Percentiles rank a stretch among this genome's conserved stretches.
Conservation (phyloP, 2,329 filamentous ascomycete species). For the Beauveria brongniartii region DNA sequence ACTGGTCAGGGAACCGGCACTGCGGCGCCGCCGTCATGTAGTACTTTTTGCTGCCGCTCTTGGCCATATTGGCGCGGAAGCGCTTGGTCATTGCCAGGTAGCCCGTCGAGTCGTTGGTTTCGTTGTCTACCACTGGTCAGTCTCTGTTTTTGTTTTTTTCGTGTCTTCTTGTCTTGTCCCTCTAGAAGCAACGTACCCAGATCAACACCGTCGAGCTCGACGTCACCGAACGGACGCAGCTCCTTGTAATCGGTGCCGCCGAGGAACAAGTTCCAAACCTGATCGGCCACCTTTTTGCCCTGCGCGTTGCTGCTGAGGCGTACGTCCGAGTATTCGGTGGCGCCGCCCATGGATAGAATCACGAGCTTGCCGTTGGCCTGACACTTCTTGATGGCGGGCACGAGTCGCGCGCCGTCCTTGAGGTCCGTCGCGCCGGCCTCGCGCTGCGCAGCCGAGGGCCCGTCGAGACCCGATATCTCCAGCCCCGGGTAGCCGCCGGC, state of each 20-base stretch:
- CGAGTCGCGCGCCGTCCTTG: conserved; percentile 15
- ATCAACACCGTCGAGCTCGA: conserved; percentile 65
- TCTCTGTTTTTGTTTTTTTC: neutral
- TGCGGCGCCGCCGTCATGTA: conserved; percentile 57
- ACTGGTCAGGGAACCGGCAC: conserved; percentile 54
- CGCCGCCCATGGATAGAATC: conserved; percentile 61
- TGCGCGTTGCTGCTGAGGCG: conserved; percentile 39
- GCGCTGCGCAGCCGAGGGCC: conserved; percentile 11
- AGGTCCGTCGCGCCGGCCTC: conserved; percentile 16
- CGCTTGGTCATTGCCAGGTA: conserved; percentile 54
- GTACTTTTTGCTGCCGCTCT: conserved; percentile 39
- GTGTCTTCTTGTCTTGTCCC: neutral
- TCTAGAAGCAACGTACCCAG: conserved; percentile 27
- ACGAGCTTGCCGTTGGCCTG: conserved; percentile 60
- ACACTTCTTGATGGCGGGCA: conserved; percentile 40
- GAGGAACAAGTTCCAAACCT: conserved; percentile 63
- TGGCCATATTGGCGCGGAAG: conserved; percentile 45
- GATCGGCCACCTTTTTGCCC: conserved; percentile 47
- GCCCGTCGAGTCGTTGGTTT: conserved; percentile 52
- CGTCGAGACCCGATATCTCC: conserved; percentile 5
- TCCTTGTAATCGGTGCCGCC: conserved; percentile 28
- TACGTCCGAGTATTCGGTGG: conserved; percentile 57
- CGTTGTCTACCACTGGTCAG: conserved; percentile 21
- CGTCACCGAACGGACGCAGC: conserved; percentile 57
- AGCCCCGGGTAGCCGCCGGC: conserved; percentile 12